Evolutionary conservation across 805 yeast genomes (phyloP).

Genomic region (Starmerella lactis-condensi): DNA sequence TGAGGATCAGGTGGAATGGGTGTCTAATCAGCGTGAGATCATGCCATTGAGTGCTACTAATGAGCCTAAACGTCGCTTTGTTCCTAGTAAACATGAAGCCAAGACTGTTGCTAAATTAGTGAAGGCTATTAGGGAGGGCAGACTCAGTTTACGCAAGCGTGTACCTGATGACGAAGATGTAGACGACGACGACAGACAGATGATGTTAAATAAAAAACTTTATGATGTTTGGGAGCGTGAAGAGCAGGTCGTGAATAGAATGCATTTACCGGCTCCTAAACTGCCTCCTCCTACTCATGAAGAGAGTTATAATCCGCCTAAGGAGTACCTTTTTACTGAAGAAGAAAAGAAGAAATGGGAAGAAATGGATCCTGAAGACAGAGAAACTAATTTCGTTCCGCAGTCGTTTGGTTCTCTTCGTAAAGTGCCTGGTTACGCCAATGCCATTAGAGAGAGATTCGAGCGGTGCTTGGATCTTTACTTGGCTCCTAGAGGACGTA

Average conservation of each 20-base stretch:
- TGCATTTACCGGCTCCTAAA: constrained; percentile 84
- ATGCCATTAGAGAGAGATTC: constrained; percentile 70
- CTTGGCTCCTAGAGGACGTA: constrained; percentile 89
- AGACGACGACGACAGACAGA: constrained; percentile 30
- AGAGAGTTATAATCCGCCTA: constrained; percentile 95
- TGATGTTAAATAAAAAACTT: constrained; percentile 19
- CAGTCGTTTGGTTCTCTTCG: constrained; percentile 66
- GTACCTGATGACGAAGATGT: constrained; percentile 33
- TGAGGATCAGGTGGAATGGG: constrained; percentile 92
- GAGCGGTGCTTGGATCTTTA: constrained; percentile 88
- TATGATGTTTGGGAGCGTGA: constrained; percentile 75
- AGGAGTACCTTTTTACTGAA: constrained; percentile 64
- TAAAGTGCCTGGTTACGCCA: constrained; percentile 83
- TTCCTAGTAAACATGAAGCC: constrained; percentile 94
- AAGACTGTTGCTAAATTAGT: constrained; percentile 92
- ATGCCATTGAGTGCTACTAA: constrained; percentile 91
- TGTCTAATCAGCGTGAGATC: constrained; percentile 52
- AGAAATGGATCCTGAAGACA: constrained; percentile 50
- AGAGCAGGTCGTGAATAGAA: constrained; percentile 48
- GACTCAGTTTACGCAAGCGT: constrained; percentile 65
- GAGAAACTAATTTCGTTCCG: constrained; percentile 65
- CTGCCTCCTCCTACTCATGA: constrained; percentile 91
- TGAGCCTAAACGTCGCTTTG: constrained; percentile 92
- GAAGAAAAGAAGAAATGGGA: constrained; percentile 64
- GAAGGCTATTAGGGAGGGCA: constrained; percentile 87